Evolutionary conservation across 305 asterid genomes (phyloP).

Genomic region (Salvia sclarea): DNA sequence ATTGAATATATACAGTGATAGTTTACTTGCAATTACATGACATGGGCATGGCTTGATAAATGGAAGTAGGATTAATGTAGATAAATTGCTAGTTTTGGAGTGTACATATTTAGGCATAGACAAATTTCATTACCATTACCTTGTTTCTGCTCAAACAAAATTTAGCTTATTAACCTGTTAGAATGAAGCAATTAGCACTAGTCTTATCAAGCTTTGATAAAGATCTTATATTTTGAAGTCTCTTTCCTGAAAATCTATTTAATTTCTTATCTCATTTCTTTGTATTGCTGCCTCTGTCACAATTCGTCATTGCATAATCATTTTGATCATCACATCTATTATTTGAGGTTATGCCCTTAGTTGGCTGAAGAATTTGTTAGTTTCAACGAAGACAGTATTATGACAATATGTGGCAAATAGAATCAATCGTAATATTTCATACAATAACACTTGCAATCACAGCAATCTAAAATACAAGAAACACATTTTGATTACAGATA

Average conservation of each 20-base stretch:
- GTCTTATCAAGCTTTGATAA: neutral
- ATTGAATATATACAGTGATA: neutral
- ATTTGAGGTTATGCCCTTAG: too few relatives aligned
- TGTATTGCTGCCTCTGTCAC: neutral
- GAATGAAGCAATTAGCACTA: neutral
- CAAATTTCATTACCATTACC: neutral
- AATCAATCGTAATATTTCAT: neutral
- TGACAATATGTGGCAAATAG: neutral
- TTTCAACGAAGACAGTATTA: too few relatives aligned
- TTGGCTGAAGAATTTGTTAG: too few relatives aligned
- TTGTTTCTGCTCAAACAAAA: too few relatives aligned
- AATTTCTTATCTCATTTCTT: neutral
- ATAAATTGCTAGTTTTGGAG: neutral
- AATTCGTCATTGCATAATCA: slow-evolving; percentile 1
- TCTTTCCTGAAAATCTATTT: neutral
- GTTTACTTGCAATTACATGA: neutral
- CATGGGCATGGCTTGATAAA: neutral
- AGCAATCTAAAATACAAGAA: slow-evolving; percentile 7
- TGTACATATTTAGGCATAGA: neutral
- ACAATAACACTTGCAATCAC: neutral
- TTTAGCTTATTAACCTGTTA: too few relatives aligned
- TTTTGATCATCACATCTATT: neutral
- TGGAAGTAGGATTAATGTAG: neutral
- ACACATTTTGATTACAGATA: neutral
- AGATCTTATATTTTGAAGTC: too few relatives aligned